A percentile compares a stretch with the other conserved stretches of the same genome.
These are phyloP conservation scores for Huiozyma naganishii DNA, from an alignment of 805 yeast genomes.

Conservation along the genomic window DNA sequence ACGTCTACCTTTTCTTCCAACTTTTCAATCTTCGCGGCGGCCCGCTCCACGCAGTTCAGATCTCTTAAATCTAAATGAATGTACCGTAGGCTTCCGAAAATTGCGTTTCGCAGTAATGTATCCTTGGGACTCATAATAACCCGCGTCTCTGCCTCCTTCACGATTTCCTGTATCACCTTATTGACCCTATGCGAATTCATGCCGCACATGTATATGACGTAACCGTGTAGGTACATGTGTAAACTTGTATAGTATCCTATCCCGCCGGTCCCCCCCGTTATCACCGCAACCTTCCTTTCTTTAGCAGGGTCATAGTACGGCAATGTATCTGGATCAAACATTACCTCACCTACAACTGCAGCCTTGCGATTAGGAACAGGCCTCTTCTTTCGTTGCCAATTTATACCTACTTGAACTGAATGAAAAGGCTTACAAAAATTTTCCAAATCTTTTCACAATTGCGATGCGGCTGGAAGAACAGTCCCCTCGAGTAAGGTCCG, in stretches of 20 bases:
- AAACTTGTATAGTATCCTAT: constrained; percentile 69
- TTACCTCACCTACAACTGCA: not conserved
- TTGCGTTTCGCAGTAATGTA: constrained; percentile 1
- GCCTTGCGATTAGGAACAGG: no score
- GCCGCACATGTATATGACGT: constrained; percentile 63
- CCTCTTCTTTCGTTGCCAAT: no score
- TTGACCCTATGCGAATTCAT: constrained; percentile 46
- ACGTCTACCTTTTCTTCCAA: constrained; percentile 45
- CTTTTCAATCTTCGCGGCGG: constrained; percentile 36
- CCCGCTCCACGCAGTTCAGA: constrained; percentile 36
- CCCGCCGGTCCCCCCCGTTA: constrained; percentile 78
- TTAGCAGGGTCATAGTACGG: constrained; percentile 51
- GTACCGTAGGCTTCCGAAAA: constrained; percentile 41
- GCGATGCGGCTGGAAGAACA: no score
- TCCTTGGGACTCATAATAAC: constrained; percentile 9
- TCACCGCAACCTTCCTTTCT: constrained; percentile 53
- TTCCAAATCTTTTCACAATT: no score
- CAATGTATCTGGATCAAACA: constrained; percentile 37
- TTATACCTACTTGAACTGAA: no score
- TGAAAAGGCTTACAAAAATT: no score
- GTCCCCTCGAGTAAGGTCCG: no score
- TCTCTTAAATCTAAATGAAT: constrained; percentile 47
- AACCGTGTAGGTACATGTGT: constrained; percentile 73
- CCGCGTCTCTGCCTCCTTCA: constrained; percentile 38
- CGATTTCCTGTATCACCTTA: constrained; percentile 46